Evolutionary conservation across 2,329 filamentous ascomycete genomes (phyloP).

Genomic region (Ramularia endophylla): DNA sequence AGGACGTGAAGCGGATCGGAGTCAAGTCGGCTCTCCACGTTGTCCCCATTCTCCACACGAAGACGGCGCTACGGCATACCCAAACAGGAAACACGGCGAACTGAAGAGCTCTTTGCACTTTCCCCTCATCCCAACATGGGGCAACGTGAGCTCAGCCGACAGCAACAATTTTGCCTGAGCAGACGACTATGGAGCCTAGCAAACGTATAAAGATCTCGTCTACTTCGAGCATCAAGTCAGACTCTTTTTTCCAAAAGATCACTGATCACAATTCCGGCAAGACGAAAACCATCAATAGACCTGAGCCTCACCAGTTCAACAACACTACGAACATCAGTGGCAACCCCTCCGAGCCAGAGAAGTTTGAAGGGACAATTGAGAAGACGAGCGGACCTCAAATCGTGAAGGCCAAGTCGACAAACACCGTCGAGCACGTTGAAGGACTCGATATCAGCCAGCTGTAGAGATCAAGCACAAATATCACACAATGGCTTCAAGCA

Average conservation of each 20-base stretch:
- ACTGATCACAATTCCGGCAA: constrained; percentile 32
- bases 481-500: constrained; percentile 19
- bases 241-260: constrained; percentile 35
- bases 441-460: constrained; percentile 30
- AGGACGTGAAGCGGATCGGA: background rate
- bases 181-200: constrained; percentile 14
- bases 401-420: constrained; percentile 11
- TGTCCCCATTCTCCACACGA: constrained; percentile 1
- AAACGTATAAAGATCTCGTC: constrained; percentile 31
- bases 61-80: constrained; percentile 5
- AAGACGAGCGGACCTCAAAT: constrained; percentile 19
- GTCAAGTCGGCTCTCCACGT: background rate
- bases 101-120: background rate
- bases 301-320: constrained; percentile 30
- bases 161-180: constrained; percentile 2
- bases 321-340: constrained; percentile 31
- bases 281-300: constrained; percentile 31
- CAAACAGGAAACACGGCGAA: background rate
- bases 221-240: constrained; percentile 35
- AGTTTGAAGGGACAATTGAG: constrained; percentile 27
- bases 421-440: constrained; percentile 9
- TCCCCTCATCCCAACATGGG: too few relatives aligned
- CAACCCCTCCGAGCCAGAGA: constrained; percentile 25
- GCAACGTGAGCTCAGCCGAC: constrained; percentile 1
- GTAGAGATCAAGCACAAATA: constrained; percentile 11